A percentile compares a stretch with the other conserved stretches of the same genome.
Conservation (phyloP, 306 rosid genomes). For the Benincasa hispida region DNA sequence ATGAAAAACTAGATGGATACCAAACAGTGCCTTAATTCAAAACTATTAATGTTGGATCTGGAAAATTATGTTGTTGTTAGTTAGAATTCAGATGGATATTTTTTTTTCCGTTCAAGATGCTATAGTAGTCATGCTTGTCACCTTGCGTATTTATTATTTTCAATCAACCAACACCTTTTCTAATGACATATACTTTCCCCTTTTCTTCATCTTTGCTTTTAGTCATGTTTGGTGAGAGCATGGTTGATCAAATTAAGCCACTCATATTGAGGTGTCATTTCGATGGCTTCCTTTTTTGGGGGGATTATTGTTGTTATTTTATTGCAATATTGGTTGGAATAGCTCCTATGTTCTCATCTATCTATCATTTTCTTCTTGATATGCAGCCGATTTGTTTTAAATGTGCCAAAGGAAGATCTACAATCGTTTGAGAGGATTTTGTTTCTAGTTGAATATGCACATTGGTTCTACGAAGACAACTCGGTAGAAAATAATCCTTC, state of each 20-base stretch:
- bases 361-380: neutral
- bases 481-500: conserved; percentile 93
- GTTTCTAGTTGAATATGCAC: conserved; percentile 96
- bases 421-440: conserved; percentile 93
- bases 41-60: neutral
- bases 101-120: neutral
- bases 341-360: neutral
- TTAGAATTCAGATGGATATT: neutral
- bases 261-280: neutral
- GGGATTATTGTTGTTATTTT: neutral
- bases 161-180: neutral
- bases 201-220: neutral
- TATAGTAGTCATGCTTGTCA: neutral
- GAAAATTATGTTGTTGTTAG: neutral
- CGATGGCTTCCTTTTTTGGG: neutral
- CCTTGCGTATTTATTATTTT: neutral
- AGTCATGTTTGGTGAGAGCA: neutral
- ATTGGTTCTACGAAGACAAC: conserved; percentile 98
- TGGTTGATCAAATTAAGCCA: neutral
- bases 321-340: neutral
- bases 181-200: neutral
- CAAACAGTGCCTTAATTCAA: neutral
- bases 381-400: conserved; percentile 92
- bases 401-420: conserved; percentile 93
- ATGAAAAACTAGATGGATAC: no score